A percentile compares a stretch with the other conserved stretches of the same genome.
Conservation (phyloP, 192 early-diverging fungal species). For the Coemansia aciculifera region DNA sequence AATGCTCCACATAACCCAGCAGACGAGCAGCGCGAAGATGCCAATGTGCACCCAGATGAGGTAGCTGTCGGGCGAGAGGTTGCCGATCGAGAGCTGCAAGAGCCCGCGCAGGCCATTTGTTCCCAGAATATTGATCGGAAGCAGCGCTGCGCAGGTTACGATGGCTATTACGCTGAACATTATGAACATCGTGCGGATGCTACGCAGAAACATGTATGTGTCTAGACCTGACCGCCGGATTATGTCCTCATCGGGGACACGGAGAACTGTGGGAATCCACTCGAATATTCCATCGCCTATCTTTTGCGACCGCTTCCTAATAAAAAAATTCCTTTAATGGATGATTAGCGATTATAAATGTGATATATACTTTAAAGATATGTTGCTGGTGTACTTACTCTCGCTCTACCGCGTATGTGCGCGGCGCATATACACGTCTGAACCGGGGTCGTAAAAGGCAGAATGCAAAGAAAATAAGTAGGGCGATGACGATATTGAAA, state of each 20-base stretch:
- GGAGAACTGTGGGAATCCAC: constrained; percentile 64
- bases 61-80: constrained; percentile 55
- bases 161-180: constrained; percentile 55
- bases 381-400: constrained; percentile 5
- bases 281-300: constrained; percentile 56
- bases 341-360: not conserved
- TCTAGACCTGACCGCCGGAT: constrained; percentile 67
- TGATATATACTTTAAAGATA: not conserved
- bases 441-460: constrained; percentile 64
- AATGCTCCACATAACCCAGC: constrained; percentile 57
- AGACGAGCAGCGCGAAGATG: constrained; percentile 36
- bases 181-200: constrained; percentile 65
- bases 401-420: constrained; percentile 63
- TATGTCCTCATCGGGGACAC: constrained; percentile 57
- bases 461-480: constrained; percentile 61
- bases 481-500: constrained; percentile 64
- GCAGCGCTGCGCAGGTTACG: constrained; percentile 23
- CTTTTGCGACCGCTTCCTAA: constrained; percentile 56
- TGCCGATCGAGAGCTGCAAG: constrained; percentile 67
- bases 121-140: constrained; percentile 71
- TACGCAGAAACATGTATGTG: constrained; percentile 77
- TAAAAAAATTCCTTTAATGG: too few species aligned
- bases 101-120: constrained; percentile 57
- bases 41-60: constrained; percentile 73
- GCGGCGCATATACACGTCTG: constrained; percentile 70